Evolutionary conservation across 257 asterid species (phyloP), one percentile per base, ranked within the genome.

Genomic region (Coffea canephora): DNA sequence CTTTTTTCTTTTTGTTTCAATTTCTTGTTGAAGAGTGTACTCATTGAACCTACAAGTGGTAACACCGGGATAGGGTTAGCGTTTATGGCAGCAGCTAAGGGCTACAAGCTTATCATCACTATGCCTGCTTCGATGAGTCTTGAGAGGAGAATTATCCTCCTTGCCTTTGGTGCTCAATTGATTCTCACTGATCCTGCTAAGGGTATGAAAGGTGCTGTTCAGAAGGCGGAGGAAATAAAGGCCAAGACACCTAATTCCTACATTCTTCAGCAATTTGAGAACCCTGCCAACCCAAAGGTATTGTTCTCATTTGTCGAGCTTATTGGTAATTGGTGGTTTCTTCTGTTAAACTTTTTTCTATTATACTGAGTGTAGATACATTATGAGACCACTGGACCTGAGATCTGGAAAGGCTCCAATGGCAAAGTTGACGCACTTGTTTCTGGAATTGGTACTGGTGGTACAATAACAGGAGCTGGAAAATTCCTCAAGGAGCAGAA

Each of bases 61-160:
- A 95, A 93, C 89, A 95, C 99, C 5, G 99, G 99, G 23, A 92
- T 95, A 54, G 99, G 97, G 8, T 85, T 95, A 92, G 98, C 99
- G 55, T 95, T 95, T 88, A 90, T 95, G 89, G 97, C 99, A 27
- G 97, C 99, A 49, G 97, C 97, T 31, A 95, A 90, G 85, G 91
- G 94, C 59, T 93, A 95, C 87, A 90, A 87, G 87, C 98, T 93
- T 79, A 89, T 95, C 84, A 92, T 93, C 61, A 89, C 94, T 55
- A 95, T 95, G 99, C 99, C 99, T 39, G 86, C 98, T 84, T 82
- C 97, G 0, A 91, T 92, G 97, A 93, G 97, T 81, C 91, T 92
- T 15, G 99, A 95, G 87, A 92, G 99, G 49, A 89, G 91, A 87
- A 87, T 92, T 73, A 89, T 95, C 85, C 94, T 95, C 85, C 94